Conservation (phyloP, 2,329 filamentous ascomycete genomes). For the Stagonosporopsis vannaccii region DNA sequence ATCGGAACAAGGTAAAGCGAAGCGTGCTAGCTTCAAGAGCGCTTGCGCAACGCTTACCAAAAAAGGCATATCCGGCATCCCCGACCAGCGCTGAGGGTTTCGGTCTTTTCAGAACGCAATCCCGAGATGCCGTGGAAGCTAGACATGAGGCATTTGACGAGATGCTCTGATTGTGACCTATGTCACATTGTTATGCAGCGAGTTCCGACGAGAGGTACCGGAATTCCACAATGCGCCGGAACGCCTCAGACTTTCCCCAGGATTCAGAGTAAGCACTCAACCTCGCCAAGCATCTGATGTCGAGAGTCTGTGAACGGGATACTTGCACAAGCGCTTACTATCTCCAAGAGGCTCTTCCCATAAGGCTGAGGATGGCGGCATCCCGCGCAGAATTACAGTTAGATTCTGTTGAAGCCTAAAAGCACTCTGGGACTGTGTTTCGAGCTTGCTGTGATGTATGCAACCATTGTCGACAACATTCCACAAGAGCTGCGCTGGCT, state of each 20-base stretch:
- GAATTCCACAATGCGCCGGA: neutral
- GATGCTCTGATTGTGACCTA: neutral
- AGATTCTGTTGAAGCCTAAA: neutral
- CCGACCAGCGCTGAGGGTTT: conserved; percentile 16
- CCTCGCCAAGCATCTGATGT: conserved; percentile 26
- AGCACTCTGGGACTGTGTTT: neutral
- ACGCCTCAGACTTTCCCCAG: conserved; percentile 5
- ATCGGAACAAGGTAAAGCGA: conserved; percentile 13
- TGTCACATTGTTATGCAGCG: neutral
- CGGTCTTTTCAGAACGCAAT: conserved; percentile 14
- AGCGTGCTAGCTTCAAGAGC: conserved; percentile 16
- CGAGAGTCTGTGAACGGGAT: conserved; percentile 28
- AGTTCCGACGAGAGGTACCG: neutral
- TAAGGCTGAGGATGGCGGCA: conserved; percentile 27
- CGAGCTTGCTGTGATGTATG: neutral
- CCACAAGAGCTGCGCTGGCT: neutral
- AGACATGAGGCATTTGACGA: conserved; percentile 9
- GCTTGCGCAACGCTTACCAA: conserved; percentile 24
- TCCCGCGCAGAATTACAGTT: conserved; percentile 24
- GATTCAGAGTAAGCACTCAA: conserved; percentile 34
- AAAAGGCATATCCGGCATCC: conserved; percentile 14
- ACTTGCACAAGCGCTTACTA: conserved; percentile 38
- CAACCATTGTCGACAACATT: neutral
- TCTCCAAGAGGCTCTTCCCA: conserved; percentile 26
- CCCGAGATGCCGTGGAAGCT: conserved; percentile 20